Evolutionary conservation across 345 rosid species (phyloP).

Genomic region (Noccaea bulbosa): DNA sequence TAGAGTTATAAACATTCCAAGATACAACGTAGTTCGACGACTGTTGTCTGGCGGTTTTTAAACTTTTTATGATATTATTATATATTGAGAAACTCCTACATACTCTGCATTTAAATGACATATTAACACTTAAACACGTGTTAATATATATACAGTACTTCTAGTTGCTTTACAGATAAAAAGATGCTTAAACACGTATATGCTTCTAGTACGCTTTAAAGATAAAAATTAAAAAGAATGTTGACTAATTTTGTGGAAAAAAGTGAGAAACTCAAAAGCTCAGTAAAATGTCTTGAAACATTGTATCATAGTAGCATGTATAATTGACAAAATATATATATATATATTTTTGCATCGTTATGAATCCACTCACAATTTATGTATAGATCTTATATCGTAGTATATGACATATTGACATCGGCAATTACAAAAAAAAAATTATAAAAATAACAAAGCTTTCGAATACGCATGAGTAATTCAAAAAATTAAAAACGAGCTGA

Average conservation of each 20-base stretch:
- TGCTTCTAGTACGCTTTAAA: conserved; percentile 21
- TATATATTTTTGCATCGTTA: background rate
- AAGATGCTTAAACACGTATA: background rate
- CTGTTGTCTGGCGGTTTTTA: too few species aligned
- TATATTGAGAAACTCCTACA: background rate
- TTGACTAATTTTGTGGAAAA: conserved; percentile 5
- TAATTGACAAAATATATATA: background rate
- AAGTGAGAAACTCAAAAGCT: conserved; percentile 17
- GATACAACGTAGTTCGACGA: too few species aligned
- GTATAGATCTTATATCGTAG: background rate
- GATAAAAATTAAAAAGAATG: conserved; percentile 17
- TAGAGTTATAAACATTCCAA: too few species aligned
- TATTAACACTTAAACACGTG: conserved; percentile 6
- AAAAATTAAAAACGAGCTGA: too few species aligned
- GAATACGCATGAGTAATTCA: too few species aligned
- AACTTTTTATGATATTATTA: background rate
- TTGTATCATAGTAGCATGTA: conserved; percentile 8
- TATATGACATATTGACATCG: background rate
- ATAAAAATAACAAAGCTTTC: too few species aligned
- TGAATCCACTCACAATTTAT: conserved; percentile 14
- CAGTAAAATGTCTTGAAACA: conserved; percentile 18
- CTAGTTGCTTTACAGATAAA: conserved; percentile 9
- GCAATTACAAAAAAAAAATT: background rate
- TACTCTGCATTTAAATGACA: conserved; percentile 2
- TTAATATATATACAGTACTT: conserved; percentile 14